Evolutionary conservation across 1,284 basidiomycete species (phyloP), one percentile per base, ranked within the genome.

Genomic region (Ceratobasidium theobromae): DNA sequence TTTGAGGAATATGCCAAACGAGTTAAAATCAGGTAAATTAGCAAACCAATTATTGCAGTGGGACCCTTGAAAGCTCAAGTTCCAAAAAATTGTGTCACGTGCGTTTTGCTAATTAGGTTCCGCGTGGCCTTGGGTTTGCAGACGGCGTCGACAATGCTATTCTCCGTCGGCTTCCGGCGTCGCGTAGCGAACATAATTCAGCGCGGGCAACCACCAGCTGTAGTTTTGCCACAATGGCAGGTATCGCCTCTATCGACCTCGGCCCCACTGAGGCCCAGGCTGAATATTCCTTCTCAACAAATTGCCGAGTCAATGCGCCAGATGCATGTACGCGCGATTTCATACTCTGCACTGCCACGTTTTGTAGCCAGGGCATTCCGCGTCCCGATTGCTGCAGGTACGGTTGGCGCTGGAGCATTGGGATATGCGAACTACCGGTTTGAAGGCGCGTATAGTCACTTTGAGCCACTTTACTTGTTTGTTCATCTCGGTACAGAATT

Each of bases 401-500:
- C 91, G 0, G 84, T 93, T 23, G 93, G 93, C 11, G 93, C 89
- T 0, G 93, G 94, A n/a, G 88, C 91, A 0, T 79, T 95, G 66
- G 91, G 90, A 4, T 96, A 95, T 76, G 93, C 92, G 16, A 94
- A 94, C 75, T 95, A 94, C 80, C 93, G 93, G 78, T 87, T 95
- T 72, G 93, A 97, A 80, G 91, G 93, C 92, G 69, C 71, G 85
- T 77, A 4, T 12, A 27, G n/a, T 11, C 2, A 51, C 46, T 21
- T 16, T 38, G 33, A 27, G n/a, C 16, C 11, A 54, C 5, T 40
- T n/a, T 28, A 35, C 25, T 41, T 54, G 33, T n/a, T 30, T 45
- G 27, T 27, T 46, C 30, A 67, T 5, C 23, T 46, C 11, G 14
- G 27, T 16, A 25, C 46, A 93, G 90, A 91, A 73, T 80, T 91